These are phyloP conservation scores for Leccinum imitatum DNA, from an alignment of 768 basidiomycete species.

Conservation along the genomic window DNA sequence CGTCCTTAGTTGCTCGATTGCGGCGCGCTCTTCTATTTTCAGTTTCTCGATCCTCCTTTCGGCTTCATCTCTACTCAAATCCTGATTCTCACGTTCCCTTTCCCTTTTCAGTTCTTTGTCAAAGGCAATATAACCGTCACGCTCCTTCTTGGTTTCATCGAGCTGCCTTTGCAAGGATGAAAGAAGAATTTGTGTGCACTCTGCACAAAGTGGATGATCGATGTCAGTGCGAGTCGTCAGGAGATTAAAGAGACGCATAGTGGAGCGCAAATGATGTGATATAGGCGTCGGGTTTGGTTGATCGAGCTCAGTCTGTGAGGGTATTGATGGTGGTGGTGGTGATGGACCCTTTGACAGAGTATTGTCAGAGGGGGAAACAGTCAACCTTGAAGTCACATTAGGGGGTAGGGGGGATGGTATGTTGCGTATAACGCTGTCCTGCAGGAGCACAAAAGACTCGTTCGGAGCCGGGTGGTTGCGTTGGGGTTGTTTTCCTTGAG, in stretches of 20 bases:
- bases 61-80: constrained; percentile 59
- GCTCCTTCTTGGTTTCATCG: constrained; percentile 87
- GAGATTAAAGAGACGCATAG: constrained; percentile 71
- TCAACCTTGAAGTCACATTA: constrained; percentile 44
- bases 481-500: constrained; percentile 61
- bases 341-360: constrained; percentile 24
- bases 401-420: constrained; percentile 58
- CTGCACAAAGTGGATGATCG: constrained; percentile 92
- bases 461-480: constrained; percentile 58
- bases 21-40: constrained; percentile 64
- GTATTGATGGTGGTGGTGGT: constrained; percentile 26
- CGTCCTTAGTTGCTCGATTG: constrained; percentile 70
- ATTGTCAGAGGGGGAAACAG: constrained; percentile 36
- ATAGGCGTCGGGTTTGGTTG: constrained; percentile 69
- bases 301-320: constrained; percentile 46
- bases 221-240: constrained; percentile 76
- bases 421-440: constrained; percentile 75
- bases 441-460: constrained; percentile 89
- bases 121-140: constrained; percentile 92
- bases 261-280: constrained; percentile 75
- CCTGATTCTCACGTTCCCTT: constrained; percentile 67
- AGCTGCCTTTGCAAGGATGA: constrained; percentile 73
- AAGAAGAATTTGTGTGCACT: constrained; percentile 86
- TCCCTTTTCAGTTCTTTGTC: constrained; percentile 86
- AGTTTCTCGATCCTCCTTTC: constrained; percentile 73